Base-by-base conservation (phyloP, 2,329 filamentous ascomycete species). In the Endocalyx cinctus region DNA sequence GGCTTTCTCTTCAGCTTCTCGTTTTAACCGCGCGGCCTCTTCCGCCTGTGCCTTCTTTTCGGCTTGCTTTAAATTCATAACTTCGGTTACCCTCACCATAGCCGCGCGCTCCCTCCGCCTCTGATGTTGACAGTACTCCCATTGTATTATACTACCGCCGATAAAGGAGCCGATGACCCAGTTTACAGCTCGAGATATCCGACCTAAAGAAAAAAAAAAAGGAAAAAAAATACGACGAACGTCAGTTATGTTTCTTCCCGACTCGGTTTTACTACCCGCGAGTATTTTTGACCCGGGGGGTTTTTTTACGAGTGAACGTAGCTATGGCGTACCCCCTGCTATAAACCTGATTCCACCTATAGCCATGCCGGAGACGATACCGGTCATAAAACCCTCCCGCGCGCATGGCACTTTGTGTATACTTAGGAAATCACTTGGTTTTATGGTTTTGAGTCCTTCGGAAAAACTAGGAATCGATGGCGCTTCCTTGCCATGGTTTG, bases 111-210 rank as follows among this genome's bases (percentile, higher is more conserved):
- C 90, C 40, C 82, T 72, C 29, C 76, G 70, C 38, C 88, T 73
- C 41, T 76, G 74, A 46, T 80, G 81, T 52, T 88, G 80, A 63
- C 90, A 97, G 52, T 84, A 87, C 62, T 96, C 87, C 62, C 88
- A 92, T 31, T 82, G 82, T 18, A 73, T 71, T 29, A 84, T 67
- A n/a, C 84, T 81, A 6, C 74, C 75, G 14, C 83, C 55, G 16
- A 82, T 69, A 57, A 92, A 94, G 22, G 78, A 71, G 6, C 80
- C 85, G 5, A 92, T 87, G 0, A 87, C 88, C 84, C 86, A 94
- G 52, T 94, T 94, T 22, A 83, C 81, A 1, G 85, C 78, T 50
- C 74, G 77, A 35, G 72, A 74, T 40, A 87, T 62, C 13, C 72
- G 70, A 26, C 73, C 78, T 76, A 46, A 30, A 54, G 17, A 27